Conservation (phyloP, 495 filamentous ascomycete species). For the Daldinia caldariorum region DNA sequence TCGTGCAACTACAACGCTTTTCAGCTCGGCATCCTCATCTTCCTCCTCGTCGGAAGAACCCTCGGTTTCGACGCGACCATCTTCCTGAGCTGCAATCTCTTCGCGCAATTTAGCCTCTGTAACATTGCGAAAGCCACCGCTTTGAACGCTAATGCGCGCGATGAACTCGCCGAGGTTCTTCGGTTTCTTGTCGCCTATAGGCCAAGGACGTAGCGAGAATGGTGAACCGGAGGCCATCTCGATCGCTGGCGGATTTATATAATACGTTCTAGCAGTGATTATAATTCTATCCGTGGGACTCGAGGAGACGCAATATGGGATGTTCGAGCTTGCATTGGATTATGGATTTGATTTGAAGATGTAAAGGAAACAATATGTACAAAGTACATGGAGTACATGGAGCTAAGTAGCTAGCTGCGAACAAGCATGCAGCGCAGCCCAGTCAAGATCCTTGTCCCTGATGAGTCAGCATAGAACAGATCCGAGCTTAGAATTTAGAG, state of each 20-base stretch:
- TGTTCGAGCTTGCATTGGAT: not conserved
- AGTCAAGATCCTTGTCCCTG: no score
- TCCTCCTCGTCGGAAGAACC: conserved; percentile 48
- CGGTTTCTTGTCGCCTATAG: conserved; percentile 62
- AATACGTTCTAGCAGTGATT: not conserved
- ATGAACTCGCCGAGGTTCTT: conserved; percentile 76
- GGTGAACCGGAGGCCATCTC: conserved; percentile 53
- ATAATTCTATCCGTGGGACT: not conserved
- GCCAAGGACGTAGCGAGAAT: conserved; percentile 72
- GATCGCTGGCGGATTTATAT: not conserved
- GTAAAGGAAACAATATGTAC: not conserved
- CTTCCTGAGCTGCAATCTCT: conserved; percentile 65
- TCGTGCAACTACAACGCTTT: conserved; percentile 56
- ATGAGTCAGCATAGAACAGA: no score
- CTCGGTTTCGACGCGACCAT: conserved; percentile 37
- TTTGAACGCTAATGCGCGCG: conserved; percentile 75
- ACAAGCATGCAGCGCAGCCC: no score
- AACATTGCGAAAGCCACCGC: conserved; percentile 76
- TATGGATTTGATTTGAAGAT: not conserved
- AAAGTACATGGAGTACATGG: conserved; percentile 2
- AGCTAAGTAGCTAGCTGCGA: not conserved
- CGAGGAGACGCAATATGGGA: not conserved
- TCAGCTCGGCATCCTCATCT: conserved; percentile 47
- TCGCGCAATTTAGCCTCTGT: conserved; percentile 69
- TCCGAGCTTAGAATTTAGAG: no score